Evolutionary conservation across 352 stramenopile genomes (phyloP), one percentile per base, ranked within the genome.

Genomic region (Pythium folliculosum): DNA sequence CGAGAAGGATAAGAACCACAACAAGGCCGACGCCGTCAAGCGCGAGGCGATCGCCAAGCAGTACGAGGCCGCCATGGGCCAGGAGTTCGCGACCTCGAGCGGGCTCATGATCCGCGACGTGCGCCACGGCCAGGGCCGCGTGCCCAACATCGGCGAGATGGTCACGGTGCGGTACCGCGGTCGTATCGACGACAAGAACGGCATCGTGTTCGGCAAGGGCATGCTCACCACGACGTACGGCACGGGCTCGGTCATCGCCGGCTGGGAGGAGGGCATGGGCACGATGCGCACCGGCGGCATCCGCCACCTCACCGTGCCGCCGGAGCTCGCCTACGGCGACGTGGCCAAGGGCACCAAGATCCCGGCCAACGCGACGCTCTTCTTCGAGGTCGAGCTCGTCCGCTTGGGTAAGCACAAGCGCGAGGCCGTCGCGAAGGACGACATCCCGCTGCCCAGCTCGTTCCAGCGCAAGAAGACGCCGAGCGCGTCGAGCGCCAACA

Each of bases 361-460:
- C 55, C 86, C 84, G 27, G 77, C 84, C 38, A 90, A 90, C 72
- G 69, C 81, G 66, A 92, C 84, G 70, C 75, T 94, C 13, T 81
- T 79, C 55, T 94, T 94, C 49, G 86, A 92, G 45, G 83, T 94
- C 38, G 86, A 92, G 60, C 76, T 94, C 44, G 74, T 94, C 56
- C 81, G 85, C 55, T 80, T 91, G 32, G 85, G 85, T 63, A 91
- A 89, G 63, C 82, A 82, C 52, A 88, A 91, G 71, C 80, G 82
- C 38, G 83, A 89, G 37, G 45, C 60, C 3, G 63, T 91, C 16
- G 75, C 69, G 1, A 79, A 88, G 30, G 80, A 89, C 62, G 85
- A 93, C 21, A 73, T 91, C 12, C 83, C 85, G 30, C 64, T 93
- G 45, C 85, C 85, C 17, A 91, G 73, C 52, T 72, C 82, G 19